Evolutionary conservation across 2,329 filamentous ascomycete species (phyloP).

Genomic region (Aspergillus hiratsukae): DNA sequence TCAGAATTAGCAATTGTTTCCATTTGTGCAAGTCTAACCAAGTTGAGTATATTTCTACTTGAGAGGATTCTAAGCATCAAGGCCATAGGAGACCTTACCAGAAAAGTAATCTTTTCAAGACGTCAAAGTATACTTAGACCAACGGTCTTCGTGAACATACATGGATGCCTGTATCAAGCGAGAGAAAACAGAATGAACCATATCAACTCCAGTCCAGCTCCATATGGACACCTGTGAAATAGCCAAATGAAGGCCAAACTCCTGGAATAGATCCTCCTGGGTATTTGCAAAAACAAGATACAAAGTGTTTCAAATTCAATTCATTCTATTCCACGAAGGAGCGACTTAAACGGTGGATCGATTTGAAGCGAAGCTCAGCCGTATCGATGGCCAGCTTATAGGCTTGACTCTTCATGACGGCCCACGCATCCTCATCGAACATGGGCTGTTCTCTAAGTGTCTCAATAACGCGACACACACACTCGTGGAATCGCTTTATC

Average conservation of each 20-base stretch:
- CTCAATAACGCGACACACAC: neutral
- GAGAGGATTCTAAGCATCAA: too few species aligned
- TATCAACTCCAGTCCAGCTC: neutral
- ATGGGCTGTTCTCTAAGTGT: neutral
- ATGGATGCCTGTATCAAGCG: neutral
- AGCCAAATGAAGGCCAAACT: neutral
- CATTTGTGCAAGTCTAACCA: neutral
- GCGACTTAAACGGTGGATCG: neutral
- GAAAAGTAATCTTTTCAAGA: too few species aligned
- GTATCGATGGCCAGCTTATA: slow-evolving; percentile 3
- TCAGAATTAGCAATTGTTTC: neutral
- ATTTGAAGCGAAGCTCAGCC: neutral
- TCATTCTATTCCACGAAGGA: neutral
- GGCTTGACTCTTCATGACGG: neutral
- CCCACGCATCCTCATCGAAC: slow-evolving; percentile 8
- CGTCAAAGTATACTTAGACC: too few species aligned
- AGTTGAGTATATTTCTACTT: neutral
- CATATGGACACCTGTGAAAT: neutral
- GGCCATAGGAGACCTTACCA: too few species aligned
- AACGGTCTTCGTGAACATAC: neutral
- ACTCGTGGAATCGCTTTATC: slow-evolving; percentile 2
- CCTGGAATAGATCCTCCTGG: neutral
- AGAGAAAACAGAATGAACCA: neutral
- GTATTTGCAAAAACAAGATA: neutral
- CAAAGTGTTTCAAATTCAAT: neutral